Conservation (phyloP, 1,284 basidiomycete species). For the Naganishia albida region DNA sequence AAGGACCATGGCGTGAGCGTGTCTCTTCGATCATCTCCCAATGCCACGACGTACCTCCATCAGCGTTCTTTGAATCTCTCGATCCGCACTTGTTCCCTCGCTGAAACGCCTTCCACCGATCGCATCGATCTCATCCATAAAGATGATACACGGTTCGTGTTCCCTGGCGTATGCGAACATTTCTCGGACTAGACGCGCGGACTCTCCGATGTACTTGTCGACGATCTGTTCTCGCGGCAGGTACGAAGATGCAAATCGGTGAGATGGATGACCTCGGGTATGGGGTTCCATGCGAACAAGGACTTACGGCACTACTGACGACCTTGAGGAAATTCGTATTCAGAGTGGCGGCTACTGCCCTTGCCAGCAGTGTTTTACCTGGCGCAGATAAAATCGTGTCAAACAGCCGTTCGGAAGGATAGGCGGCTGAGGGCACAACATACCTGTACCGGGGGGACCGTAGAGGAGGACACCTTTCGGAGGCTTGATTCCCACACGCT, state of each 20-base stretch:
- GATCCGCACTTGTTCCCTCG: conserved; percentile 97
- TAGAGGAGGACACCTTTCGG: conserved; percentile 92
- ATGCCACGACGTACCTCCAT: conserved; percentile 75
- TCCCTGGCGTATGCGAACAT: conserved; percentile 99
- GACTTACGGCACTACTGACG: conserved; percentile 79
- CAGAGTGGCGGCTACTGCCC: conserved; percentile 93
- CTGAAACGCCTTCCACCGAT: conserved; percentile 94
- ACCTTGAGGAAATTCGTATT: conserved; percentile 98
- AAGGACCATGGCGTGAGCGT: neutral
- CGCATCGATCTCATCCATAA: conserved; percentile 86
- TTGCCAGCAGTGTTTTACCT: conserved; percentile 91
- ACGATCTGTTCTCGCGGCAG: conserved; percentile 64
- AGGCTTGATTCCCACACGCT: conserved; percentile 92
- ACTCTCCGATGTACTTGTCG: conserved; percentile 99
- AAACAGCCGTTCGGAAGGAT: neutral
- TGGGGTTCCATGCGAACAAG: neutral
- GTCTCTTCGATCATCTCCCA: neutral
- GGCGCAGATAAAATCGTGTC: conserved; percentile 6
- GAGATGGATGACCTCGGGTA: neutral
- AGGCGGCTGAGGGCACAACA: neutral
- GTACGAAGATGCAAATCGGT: neutral
- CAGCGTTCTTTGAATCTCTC: conserved; percentile 96
- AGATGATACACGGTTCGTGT: conserved; percentile 86
- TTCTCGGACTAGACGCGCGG: conserved; percentile 88
- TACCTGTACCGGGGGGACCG: conserved; percentile 79